Conservation (phyloP, 305 asterid species). For the Coffea humblotiana region DNA sequence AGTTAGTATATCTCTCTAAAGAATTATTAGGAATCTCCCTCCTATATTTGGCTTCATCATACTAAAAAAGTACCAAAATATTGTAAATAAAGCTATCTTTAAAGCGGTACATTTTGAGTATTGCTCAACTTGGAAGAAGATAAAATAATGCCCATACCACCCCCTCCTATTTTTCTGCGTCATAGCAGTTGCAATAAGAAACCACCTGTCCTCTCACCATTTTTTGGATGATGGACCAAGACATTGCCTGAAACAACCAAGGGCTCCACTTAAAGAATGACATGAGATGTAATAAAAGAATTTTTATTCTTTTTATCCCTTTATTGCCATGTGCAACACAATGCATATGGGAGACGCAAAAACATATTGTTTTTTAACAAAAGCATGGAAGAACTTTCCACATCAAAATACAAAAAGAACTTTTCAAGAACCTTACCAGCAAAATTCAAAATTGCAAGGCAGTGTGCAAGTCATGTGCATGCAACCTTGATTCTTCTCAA, state of each 20-base stretch:
- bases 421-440: conserved; percentile 62
- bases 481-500: conserved; percentile 97
- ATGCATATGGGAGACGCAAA: background rate
- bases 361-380: background rate
- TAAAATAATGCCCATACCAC: conserved; percentile 47
- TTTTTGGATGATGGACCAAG: conserved; percentile 84
- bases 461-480: conserved; percentile 98
- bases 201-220: conserved; percentile 95
- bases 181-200: conserved; percentile 90
- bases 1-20: conserved; percentile 91
- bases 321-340: background rate
- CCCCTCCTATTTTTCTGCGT: conserved; percentile 93
- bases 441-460: conserved; percentile 88
- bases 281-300: background rate
- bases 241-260: conserved; percentile 59
- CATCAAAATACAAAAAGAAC: background rate
- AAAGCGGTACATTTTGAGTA: background rate
- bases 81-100: background rate
- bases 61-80: conserved; percentile 36
- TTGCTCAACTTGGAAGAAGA: background rate
- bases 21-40: conserved; percentile 96
- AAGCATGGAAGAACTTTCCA: background rate
- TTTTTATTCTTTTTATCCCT: background rate
- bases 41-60: conserved; percentile 84
- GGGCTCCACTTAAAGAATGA: background rate